A percentile compares a stretch with the other conserved stretches of the same genome.
phyloP scores from a whole-genome alignment of 1,284 basidiomycete species.

The Schizopora paradoxa region DNA sequence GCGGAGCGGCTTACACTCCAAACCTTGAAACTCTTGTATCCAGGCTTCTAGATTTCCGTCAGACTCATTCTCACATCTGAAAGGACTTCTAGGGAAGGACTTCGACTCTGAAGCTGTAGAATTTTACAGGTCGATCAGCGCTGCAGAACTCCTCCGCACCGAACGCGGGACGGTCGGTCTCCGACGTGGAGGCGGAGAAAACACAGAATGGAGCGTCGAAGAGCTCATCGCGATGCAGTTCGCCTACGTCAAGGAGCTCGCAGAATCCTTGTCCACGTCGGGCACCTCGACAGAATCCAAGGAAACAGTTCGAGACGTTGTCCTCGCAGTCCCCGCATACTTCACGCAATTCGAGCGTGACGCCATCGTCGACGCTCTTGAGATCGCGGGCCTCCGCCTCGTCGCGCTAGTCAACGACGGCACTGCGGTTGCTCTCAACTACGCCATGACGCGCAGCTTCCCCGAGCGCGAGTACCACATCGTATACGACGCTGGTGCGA shows the following conservation, averaged over 20 bases:
- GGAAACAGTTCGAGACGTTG: conserved; percentile 75
- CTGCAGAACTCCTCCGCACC: conserved; percentile 54
- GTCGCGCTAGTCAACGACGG: conserved; percentile 90
- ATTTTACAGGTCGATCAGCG: conserved; percentile 64
- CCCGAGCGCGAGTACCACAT: conserved; percentile 79
- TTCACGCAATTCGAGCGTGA: conserved; percentile 86
- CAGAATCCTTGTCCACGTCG: conserved; percentile 62
- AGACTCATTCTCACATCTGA: conserved; percentile 84
- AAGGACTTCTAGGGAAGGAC: conserved; percentile 79
- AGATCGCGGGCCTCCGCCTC: conserved; percentile 82
- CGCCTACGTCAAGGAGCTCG: conserved; percentile 84
- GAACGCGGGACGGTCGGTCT: conserved; percentile 56
- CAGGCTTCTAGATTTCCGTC: conserved; percentile 88
- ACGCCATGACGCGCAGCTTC: conserved; percentile 93
- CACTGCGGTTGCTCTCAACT: conserved; percentile 89
- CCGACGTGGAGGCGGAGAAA: conserved; percentile 42
- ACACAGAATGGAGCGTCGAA: conserved; percentile 77
- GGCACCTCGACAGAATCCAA: too few species aligned
- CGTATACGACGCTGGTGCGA: conserved; percentile 92
- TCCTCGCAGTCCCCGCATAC: conserved; percentile 84
- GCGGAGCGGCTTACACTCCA: conserved; percentile 11
- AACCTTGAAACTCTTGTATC: conserved; percentile 9
- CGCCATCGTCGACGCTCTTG: conserved; percentile 85
- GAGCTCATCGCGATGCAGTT: conserved; percentile 95
- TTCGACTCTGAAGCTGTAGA: conserved; percentile 55